Conservation (phyloP, 2,329 filamentous ascomycete species). For the Aspergillus brasiliensis region DNA sequence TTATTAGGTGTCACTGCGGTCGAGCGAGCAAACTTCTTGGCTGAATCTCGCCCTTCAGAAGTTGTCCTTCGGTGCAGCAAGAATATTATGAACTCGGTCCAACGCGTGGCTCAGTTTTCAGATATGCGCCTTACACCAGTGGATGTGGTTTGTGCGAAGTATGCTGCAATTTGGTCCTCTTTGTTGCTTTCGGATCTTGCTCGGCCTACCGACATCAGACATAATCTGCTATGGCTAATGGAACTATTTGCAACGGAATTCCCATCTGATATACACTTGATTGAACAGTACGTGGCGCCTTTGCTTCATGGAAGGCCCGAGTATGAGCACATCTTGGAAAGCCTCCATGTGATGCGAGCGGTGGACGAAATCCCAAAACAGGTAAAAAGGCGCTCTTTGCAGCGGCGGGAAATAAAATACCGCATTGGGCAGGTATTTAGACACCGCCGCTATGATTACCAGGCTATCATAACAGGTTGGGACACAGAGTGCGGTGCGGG, state of each 20-base stretch:
- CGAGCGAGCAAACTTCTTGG: conserved; percentile 57
- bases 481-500: conserved; percentile 61
- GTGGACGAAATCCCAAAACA: conserved; percentile 59
- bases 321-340: conserved; percentile 56
- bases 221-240: conserved; percentile 66
- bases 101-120: conserved; percentile 49
- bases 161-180: conserved; percentile 73
- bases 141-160: conserved; percentile 65
- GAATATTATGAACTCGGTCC: conserved; percentile 76
- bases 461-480: conserved; percentile 89
- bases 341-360: conserved; percentile 58
- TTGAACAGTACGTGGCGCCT: conserved; percentile 68
- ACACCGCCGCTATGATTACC: conserved; percentile 77
- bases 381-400: conserved; percentile 37
- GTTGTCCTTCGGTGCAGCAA: conserved; percentile 75
- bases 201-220: conserved; percentile 56
- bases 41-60: conserved; percentile 64
- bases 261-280: conserved; percentile 70
- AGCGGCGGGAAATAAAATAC: conserved; percentile 59
- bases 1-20: conserved; percentile 49
- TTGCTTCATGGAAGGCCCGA: conserved; percentile 57
- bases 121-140: conserved; percentile 37
- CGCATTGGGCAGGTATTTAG: conserved; percentile 80
- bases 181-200: conserved; percentile 54
- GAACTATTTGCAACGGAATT: conserved; percentile 66